phyloP scores from a whole-genome alignment of 139 green algal genomes.

The Prasinococcaceae sp. region DNA sequence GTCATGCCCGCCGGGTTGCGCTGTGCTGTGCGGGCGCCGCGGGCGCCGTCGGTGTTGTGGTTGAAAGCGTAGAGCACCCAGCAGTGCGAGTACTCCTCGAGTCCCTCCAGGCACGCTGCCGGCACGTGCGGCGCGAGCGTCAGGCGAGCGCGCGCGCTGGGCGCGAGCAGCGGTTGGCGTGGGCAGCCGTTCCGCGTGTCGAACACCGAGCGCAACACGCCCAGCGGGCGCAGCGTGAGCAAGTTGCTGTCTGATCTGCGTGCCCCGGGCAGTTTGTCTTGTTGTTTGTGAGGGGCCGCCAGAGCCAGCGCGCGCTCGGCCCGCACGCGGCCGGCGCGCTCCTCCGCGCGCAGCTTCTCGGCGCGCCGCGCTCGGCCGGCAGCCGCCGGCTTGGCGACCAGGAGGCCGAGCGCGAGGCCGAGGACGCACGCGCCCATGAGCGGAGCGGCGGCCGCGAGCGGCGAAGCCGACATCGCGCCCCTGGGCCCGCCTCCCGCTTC shows the following conservation, averaged over 20 bases:
- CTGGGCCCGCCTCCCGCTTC: too few relatives aligned
- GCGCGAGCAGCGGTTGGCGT: conserved; percentile 12
- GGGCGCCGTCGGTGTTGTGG: conserved; percentile 58
- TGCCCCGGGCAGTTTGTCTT: too few relatives aligned
- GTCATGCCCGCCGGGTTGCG: background rate
- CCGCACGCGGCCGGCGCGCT: background rate
- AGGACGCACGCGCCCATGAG: too few relatives aligned
- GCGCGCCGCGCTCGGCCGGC: too few relatives aligned
- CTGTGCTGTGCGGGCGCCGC: background rate
- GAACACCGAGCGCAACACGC: too few relatives aligned
- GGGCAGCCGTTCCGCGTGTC: conserved; percentile 12
- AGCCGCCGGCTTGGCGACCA: too few relatives aligned
- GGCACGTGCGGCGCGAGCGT: conserved; percentile 39
- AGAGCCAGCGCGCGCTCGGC: background rate
- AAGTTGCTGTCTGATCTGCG: too few relatives aligned
- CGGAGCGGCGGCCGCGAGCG: too few relatives aligned
- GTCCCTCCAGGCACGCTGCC: conserved; percentile 45
- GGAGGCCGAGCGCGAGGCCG: too few relatives aligned
- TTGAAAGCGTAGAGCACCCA: conserved; percentile 94
- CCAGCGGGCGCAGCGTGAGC: too few relatives aligned
- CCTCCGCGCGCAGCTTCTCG: background rate
- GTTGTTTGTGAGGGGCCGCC: too few relatives aligned
- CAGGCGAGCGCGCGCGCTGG: conserved; percentile 22
- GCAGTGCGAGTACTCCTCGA: conserved; percentile 69
- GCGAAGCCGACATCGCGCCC: too few relatives aligned